A percentile compares a stretch with the other conserved stretches of the same genome.
Conservation (phyloP, 352 stramenopile genomes). For the Phytopythium oedochilum region DNA sequence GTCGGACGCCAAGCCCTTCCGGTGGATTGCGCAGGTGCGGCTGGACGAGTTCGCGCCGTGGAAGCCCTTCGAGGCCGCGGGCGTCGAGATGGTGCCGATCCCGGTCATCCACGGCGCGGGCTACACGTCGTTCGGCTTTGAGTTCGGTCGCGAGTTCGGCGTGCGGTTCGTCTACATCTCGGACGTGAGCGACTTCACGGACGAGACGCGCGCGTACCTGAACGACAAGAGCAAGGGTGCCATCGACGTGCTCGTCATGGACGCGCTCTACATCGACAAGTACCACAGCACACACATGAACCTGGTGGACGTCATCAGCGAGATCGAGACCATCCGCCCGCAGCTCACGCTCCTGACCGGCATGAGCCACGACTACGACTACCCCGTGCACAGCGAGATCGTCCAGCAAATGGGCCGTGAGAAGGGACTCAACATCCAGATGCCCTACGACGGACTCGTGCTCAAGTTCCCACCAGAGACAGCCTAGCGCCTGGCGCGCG, state of each 20-base stretch:
- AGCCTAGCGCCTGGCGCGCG: neutral
- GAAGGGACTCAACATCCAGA: conserved; percentile 67
- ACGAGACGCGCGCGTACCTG: conserved; percentile 50
- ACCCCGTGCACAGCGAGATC: conserved; percentile 37
- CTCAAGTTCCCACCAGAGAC: conserved; percentile 36
- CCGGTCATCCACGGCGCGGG: conserved; percentile 77
- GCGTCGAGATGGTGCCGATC: conserved; percentile 55
- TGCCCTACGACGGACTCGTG: conserved; percentile 77
- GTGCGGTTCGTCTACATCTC: conserved; percentile 85
- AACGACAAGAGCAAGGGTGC: conserved; percentile 38
- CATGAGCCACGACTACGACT: conserved; percentile 87
- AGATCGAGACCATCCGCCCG: conserved; percentile 59
- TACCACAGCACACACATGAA: conserved; percentile 87
- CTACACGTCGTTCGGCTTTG: conserved; percentile 77
- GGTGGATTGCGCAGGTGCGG: conserved; percentile 78
- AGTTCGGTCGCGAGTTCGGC: conserved; percentile 69
- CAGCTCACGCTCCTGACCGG: conserved; percentile 75
- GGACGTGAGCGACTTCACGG: conserved; percentile 76
- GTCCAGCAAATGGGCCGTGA: conserved; percentile 38
- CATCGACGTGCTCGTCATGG: conserved; percentile 84
- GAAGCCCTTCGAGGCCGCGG: conserved; percentile 40
- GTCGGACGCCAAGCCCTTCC: conserved; percentile 50
- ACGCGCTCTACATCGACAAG: conserved; percentile 71
- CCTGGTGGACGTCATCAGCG: conserved; percentile 54
- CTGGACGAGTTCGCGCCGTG: conserved; percentile 55